These are phyloP conservation scores for Polymyxa betae DNA, from an alignment of 208 protist genomes.

Conservation along the genomic window DNA sequence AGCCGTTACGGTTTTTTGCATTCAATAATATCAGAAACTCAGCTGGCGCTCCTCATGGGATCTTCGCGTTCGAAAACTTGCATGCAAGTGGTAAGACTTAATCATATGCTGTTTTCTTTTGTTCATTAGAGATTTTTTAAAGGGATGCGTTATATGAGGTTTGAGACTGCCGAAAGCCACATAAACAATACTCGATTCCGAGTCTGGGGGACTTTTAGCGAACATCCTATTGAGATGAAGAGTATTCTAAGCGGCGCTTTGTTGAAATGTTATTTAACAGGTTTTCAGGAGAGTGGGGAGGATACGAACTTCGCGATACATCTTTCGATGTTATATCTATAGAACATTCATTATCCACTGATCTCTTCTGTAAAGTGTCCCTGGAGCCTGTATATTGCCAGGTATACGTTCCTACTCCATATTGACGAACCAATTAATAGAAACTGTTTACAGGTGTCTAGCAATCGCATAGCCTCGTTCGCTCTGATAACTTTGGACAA, in stretches of 20 bases:
- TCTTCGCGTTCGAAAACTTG: no score
- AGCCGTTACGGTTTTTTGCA: no score
- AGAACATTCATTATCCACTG: background rate
- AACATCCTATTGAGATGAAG: background rate
- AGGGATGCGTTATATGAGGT: no score
- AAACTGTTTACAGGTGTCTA: background rate
- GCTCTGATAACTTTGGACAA: conserved; percentile 23
- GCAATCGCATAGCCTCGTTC: background rate
- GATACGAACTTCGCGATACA: background rate
- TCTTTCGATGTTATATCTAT: background rate
- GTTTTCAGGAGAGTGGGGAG: background rate
- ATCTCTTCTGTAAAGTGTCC: conserved; percentile 4
- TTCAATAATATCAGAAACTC: no score
- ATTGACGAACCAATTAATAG: background rate
- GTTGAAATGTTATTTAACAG: background rate
- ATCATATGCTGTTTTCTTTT: no score
- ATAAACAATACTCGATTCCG: background rate
- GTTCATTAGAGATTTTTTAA: no score
- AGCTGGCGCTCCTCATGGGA: no score
- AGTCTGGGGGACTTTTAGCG: conserved; percentile 22
- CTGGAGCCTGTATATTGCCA: background rate
- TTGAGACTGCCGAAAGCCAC: no score
- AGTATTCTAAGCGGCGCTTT: background rate
- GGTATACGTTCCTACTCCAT: background rate
- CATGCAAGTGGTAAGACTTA: no score